Evolutionary conservation across 2,329 filamentous ascomycete species (phyloP).

Genomic region (Boeremia exigua): DNA sequence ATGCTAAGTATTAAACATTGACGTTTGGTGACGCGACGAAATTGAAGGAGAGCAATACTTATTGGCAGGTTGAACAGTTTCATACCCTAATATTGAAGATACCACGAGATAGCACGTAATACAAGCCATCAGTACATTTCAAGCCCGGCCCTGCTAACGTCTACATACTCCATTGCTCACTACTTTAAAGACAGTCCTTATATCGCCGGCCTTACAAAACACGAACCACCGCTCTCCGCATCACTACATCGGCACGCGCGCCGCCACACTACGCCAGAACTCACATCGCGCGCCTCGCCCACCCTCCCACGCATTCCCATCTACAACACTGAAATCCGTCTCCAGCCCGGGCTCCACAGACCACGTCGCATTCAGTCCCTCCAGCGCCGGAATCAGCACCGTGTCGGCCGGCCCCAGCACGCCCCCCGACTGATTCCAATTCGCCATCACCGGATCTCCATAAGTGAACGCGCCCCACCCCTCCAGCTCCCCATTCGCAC

Average conservation of each 20-base stretch:
- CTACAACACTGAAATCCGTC: slow-evolving; percentile 24
- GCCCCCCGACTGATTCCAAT: slow-evolving; percentile 31
- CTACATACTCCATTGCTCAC: no score
- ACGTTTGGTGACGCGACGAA: background rate
- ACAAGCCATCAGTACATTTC: no score
- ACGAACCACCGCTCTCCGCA: background rate
- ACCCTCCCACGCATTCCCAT: slow-evolving; percentile 32
- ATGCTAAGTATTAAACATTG: slow-evolving; percentile 36
- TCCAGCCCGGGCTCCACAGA: slow-evolving; percentile 18
- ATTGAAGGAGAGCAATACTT: background rate
- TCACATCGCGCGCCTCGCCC: slow-evolving; percentile 31
- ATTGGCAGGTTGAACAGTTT: background rate
- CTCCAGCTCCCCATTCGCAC: background rate
- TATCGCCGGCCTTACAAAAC: no score
- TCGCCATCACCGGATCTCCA: background rate
- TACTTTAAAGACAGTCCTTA: no score
- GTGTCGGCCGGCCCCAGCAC: background rate
- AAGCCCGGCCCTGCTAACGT: no score
- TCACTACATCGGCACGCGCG: background rate
- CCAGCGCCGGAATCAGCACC: background rate
- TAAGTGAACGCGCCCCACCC: background rate
- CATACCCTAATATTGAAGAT: background rate
- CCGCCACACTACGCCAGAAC: slow-evolving; percentile 27
- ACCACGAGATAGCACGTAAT: no score
- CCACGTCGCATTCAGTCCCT: background rate